Evolutionary conservation across 768 basidiomycete genomes (phyloP).

Genomic region (Psilocybe cubensis): DNA sequence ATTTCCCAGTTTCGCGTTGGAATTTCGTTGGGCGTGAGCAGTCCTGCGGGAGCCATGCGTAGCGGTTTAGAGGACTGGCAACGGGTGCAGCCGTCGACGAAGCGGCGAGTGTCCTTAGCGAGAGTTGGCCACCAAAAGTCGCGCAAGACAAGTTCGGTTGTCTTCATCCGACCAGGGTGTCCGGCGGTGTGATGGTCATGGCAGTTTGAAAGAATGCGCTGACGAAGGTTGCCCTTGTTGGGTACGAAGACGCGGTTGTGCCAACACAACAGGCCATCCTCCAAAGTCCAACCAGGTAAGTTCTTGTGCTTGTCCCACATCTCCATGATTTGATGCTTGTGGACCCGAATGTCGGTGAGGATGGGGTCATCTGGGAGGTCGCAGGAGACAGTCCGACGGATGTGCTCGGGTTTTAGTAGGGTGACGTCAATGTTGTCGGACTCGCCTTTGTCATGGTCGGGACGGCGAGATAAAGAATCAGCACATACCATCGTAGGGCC

Average conservation of each 20-base stretch:
- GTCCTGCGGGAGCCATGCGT: slow-evolving; percentile 28
- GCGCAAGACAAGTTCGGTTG: slow-evolving; percentile 27
- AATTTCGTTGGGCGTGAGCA: slow-evolving; percentile 20
- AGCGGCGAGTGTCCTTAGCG: slow-evolving; percentile 17
- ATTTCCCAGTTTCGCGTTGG: slow-evolving; percentile 30
- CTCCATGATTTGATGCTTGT: background rate
- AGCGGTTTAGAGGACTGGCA: slow-evolving; percentile 35
- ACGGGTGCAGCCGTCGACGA: slow-evolving; percentile 30
- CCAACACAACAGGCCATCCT: slow-evolving; percentile 3
- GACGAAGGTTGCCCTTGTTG: slow-evolving; percentile 7
- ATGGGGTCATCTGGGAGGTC: background rate
- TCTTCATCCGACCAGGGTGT: slow-evolving; percentile 37
- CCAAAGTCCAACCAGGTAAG: slow-evolving; percentile 7
- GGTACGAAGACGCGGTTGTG: slow-evolving; percentile 18
- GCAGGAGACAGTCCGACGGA: background rate
- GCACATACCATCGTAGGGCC: slow-evolving; percentile 21
- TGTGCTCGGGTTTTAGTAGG: slow-evolving; percentile 11
- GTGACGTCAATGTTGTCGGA: slow-evolving; percentile 22
- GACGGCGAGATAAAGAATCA: slow-evolving; percentile 27
- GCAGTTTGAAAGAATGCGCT: slow-evolving; percentile 1
- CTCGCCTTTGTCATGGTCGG: slow-evolving; percentile 21
- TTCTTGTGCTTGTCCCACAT: background rate
- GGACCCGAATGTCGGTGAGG: background rate
- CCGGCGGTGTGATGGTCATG: slow-evolving; percentile 27
- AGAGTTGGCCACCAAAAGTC: slow-evolving; percentile 29